A percentile compares a stretch with the other conserved stretches of the same genome.
Conservation (phyloP, 805 yeast genomes). For the Spencermartinsiella europaea region DNA sequence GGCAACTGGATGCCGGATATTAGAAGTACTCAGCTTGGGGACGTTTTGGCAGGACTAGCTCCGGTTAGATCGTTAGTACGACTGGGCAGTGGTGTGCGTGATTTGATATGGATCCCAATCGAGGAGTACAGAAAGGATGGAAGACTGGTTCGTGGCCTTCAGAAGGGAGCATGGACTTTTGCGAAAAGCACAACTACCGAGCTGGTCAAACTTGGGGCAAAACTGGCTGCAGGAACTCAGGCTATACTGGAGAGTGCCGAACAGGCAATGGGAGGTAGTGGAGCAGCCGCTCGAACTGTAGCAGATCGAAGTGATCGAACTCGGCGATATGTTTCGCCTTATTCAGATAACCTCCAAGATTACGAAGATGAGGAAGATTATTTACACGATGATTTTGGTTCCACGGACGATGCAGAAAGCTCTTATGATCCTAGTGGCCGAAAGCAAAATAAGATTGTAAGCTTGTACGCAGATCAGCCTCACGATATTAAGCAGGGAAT, state of each 20-base stretch:
- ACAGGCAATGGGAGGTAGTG: slow-evolving; percentile 70
- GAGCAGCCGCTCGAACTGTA: slow-evolving; percentile 40
- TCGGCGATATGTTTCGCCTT: slow-evolving; percentile 19
- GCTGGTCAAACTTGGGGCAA: slow-evolving; percentile 73
- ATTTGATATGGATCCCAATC: slow-evolving; percentile 67
- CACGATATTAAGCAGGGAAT: slow-evolving; percentile 64
- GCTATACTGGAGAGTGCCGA: slow-evolving; percentile 74
- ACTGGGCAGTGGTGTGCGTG: slow-evolving; percentile 72
- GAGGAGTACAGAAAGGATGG: slow-evolving; percentile 73
- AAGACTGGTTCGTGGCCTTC: slow-evolving; percentile 59
- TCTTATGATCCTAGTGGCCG: slow-evolving; percentile 3
- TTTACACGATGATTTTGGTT: neutral
- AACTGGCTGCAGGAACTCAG: slow-evolving; percentile 84
- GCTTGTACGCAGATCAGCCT: slow-evolving; percentile 85
- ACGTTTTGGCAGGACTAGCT: slow-evolving; percentile 77
- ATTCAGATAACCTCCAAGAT: slow-evolving; percentile 20
- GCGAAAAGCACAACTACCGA: slow-evolving; percentile 78
- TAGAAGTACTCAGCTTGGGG: slow-evolving; percentile 70
- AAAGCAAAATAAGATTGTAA: slow-evolving; percentile 37
- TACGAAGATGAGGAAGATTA: slow-evolving; percentile 19
- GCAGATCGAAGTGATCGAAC: slow-evolving; percentile 23
- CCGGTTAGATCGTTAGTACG: slow-evolving; percentile 74
- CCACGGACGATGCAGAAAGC: neutral
- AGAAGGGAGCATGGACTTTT: slow-evolving; percentile 69
- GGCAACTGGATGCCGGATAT: slow-evolving; percentile 88